A percentile compares a stretch with the other conserved stretches of the same genome.
Conservation (phyloP, 2,329 filamentous ascomycete species). For the Macroventuria anomochaeta region DNA sequence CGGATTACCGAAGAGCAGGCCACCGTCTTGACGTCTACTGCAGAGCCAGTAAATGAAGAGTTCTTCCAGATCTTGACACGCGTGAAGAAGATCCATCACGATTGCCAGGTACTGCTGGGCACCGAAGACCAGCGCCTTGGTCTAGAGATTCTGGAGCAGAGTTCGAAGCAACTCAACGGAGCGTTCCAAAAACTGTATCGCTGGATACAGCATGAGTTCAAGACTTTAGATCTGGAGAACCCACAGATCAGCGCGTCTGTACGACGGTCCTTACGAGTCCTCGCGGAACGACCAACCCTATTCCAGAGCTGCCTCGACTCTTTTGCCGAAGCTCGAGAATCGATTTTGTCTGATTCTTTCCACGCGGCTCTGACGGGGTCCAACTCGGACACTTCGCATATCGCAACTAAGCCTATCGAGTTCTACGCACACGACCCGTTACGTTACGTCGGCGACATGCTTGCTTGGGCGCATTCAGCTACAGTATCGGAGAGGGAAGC, state of each 20-base stretch:
- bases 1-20: conserved; percentile 82
- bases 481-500: conserved; percentile 94
- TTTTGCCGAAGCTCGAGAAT: conserved; percentile 88
- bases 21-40: conserved; percentile 74
- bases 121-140: conserved; percentile 89
- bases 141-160: conserved; percentile 89
- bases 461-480: conserved; percentile 94
- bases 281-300: conserved; percentile 86
- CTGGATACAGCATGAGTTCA: conserved; percentile 95
- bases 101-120: conserved; percentile 87
- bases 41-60: conserved; percentile 80
- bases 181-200: conserved; percentile 96
- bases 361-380: conserved; percentile 84
- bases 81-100: conserved; percentile 84
- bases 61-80: conserved; percentile 82
- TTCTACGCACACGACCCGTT: conserved; percentile 89
- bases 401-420: conserved; percentile 81
- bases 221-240: conserved; percentile 88
- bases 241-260: conserved; percentile 89
- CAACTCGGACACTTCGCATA: conserved; percentile 64
- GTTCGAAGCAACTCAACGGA: conserved; percentile 81
- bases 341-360: conserved; percentile 86
- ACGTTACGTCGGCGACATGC: conserved; percentile 94
- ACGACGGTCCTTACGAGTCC: conserved; percentile 79
- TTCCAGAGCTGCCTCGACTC: conserved; percentile 94